Conservation (phyloP, 805 yeast genomes). For the Yamadazyma sp. region DNA sequence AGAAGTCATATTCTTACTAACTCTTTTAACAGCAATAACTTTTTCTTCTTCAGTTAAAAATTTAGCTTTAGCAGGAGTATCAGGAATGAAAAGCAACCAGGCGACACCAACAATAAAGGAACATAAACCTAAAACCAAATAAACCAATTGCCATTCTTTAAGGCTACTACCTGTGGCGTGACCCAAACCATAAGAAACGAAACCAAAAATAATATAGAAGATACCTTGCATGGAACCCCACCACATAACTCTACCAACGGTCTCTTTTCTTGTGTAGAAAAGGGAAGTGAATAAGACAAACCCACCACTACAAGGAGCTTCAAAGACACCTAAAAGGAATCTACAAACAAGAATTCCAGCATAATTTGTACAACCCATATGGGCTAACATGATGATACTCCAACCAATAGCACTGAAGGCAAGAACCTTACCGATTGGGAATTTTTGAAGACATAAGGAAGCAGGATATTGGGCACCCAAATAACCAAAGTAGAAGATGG, state of each 20-base stretch:
- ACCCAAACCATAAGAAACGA: conserved; percentile 28
- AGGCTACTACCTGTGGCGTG: conserved; percentile 19
- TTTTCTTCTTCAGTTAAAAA: conserved; percentile 25
- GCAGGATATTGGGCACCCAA: conserved; percentile 31
- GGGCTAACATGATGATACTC: conserved; percentile 40
- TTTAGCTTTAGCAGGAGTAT: conserved; percentile 27
- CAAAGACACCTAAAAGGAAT: conserved; percentile 21
- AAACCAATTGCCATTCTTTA: conserved; percentile 25
- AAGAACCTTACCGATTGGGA: conserved; percentile 36
- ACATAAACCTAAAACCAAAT: conserved; percentile 18
- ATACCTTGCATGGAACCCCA: conserved; percentile 26
- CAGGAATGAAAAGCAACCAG: conserved; percentile 19
- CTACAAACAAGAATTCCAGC: conserved; percentile 21
- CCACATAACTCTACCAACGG: conserved; percentile 23
- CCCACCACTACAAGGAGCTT: conserved; percentile 27
- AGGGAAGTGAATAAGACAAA: conserved; percentile 30
- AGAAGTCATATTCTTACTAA: conserved; percentile 21
- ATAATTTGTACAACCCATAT: conserved; percentile 48
- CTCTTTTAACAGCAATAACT: conserved; percentile 16
- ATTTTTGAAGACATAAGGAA: conserved; percentile 33
- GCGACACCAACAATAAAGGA: conserved; percentile 18
- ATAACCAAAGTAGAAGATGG: conserved; percentile 50
- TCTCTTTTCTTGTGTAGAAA: conserved; percentile 32
- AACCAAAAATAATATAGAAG: conserved; percentile 18
- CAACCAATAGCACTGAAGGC: conserved; percentile 28